These are phyloP conservation scores for Lodderomyces parapsilosis DNA, from an alignment of 1,139 yeast species.

Conservation along the genomic window DNA sequence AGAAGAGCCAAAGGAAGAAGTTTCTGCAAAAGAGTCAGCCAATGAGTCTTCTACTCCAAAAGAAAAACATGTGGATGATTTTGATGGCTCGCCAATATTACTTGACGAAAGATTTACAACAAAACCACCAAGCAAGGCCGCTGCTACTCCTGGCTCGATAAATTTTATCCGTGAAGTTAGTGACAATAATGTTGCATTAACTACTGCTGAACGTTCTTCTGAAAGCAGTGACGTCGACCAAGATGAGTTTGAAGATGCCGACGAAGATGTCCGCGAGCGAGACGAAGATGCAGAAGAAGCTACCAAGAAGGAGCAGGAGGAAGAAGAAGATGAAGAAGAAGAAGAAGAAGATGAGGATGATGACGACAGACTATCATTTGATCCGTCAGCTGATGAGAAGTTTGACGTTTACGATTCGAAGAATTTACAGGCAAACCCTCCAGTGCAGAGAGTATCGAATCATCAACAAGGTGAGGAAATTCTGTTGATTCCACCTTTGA, in stretches of 20 bases:
- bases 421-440: conserved; percentile 28
- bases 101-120: conserved; percentile 1
- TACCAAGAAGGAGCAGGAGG: too few species aligned
- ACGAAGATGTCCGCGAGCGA: conserved; percentile 5
- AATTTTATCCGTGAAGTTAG: conserved; percentile 37
- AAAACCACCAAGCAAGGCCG: not conserved
- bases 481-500: conserved; percentile 15
- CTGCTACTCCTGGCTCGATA: conserved; percentile 13
- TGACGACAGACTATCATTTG: conserved; percentile 9
- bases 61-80: not conserved
- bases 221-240: conserved; percentile 14
- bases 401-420: conserved; percentile 21
- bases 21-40: not conserved
- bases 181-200: conserved; percentile 19
- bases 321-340: conserved; percentile 8
- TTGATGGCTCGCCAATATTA: not conserved
- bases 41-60: not conserved
- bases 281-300: conserved; percentile 11
- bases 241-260: conserved; percentile 11
- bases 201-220: conserved; percentile 5
- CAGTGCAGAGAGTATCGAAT: conserved; percentile 22
- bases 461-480: conserved; percentile 32
- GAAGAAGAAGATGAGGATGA: conserved; percentile 13
- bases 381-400: conserved; percentile 8
- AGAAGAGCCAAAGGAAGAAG: not conserved